Evolutionary conservation across 2,329 filamentous ascomycete species (phyloP), one percentile per base, ranked within the genome.

Genomic region (Aureobasidium zeae): DNA sequence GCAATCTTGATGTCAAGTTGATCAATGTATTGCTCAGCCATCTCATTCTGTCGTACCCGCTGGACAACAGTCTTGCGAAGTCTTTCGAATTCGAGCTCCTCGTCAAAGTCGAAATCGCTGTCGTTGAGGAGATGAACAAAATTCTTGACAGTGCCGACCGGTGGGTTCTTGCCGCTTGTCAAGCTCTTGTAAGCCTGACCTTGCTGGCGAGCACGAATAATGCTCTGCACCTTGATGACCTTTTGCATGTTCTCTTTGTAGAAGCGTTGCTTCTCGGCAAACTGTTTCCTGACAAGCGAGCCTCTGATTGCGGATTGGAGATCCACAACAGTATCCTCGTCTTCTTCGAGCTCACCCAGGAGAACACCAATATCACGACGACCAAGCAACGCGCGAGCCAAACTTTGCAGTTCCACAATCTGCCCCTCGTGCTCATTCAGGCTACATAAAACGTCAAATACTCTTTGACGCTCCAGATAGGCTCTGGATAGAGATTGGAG

Each of bases 1-100:
- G 91, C 91, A 61, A 98, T 98, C 68, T 98, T 98, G 71, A 98
- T 94, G 59, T 98, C 93, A 25, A 98, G 76, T 60, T 98, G 91
- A 55, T 94, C 88, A 53, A 98, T 94, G 58, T 98, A 98, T 60
- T 95, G 87, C 65, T 98, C 91, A 28, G 93, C 78, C 70, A 94
- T 81, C 65, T 98, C 91, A 57, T 98, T 98, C 55, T 95, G 88
- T 35, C 89, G 82, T 8, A 98, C 91, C 59, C 96, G 88, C 59
- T 96, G 88, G 5, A 98, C 88, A 12, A 98, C 91, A 3, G 86
- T 93, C 70, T 96, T 95, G 42, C 93, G 79, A 58, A 96, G 71
- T 35, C 88, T 78, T 63, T 98, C 91, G 53, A 96, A 95, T 60
- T 98, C 91, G 39, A 98, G 81, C 61, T 98, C 91, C 61, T 96